These are phyloP conservation scores for Yarrowia porcina DNA, from an alignment of 805 yeast genomes.

Conservation along the genomic window DNA sequence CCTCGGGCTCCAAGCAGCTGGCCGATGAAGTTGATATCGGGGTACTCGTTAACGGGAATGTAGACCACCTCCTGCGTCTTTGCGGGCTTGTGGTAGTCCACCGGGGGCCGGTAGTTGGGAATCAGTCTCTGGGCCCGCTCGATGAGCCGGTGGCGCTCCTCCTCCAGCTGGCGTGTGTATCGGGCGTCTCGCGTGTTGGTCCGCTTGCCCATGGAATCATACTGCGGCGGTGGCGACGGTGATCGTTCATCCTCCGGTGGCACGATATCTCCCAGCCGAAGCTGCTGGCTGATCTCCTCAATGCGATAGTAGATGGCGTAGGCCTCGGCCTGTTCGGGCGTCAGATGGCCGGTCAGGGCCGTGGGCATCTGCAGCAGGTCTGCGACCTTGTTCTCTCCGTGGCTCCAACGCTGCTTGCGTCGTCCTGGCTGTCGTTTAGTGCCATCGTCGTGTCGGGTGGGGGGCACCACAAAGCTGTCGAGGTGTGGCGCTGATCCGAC, in stretches of 20 bases:
- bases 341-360: slow-evolving; percentile 47
- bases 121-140: slow-evolving; percentile 67
- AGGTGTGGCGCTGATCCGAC: slow-evolving; percentile 11
- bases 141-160: slow-evolving; percentile 77
- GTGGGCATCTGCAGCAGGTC: slow-evolving; percentile 41
- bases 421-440: slow-evolving; percentile 27
- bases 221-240: slow-evolving; percentile 90
- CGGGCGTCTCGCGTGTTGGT: slow-evolving; percentile 78
- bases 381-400: slow-evolving; percentile 35
- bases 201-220: slow-evolving; percentile 79
- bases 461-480: slow-evolving; percentile 14
- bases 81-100: slow-evolving; percentile 67
- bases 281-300: slow-evolving; percentile 67
- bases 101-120: slow-evolving; percentile 78
- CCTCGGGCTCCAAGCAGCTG: slow-evolving; percentile 93
- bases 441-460: slow-evolving; percentile 22
- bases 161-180: slow-evolving; percentile 58
- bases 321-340: slow-evolving; percentile 81
- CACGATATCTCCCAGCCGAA: slow-evolving; percentile 51
- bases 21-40: slow-evolving; percentile 91
- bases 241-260: slow-evolving; percentile 52
- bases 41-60: slow-evolving; percentile 81
- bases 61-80: slow-evolving; percentile 76
- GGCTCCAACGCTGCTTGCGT: slow-evolving; percentile 36
- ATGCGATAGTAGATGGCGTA: slow-evolving; percentile 61